Conservation (phyloP, 208 protist genomes). For the Zelonia costaricensis region DNA sequence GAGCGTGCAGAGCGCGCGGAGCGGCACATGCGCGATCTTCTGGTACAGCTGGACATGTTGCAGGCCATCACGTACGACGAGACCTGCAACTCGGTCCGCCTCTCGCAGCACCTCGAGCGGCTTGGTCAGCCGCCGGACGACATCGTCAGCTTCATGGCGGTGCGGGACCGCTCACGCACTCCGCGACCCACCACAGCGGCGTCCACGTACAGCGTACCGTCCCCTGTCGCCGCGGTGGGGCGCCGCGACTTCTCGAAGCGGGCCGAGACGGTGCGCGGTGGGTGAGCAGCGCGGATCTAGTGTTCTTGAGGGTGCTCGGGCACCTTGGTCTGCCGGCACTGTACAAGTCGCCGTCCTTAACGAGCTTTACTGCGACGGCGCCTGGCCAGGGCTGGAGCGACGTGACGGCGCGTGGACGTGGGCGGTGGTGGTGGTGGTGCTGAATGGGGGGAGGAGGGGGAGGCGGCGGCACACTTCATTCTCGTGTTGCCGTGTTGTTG, state of each 20-base stretch:
- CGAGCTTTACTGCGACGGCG: too few relatives aligned
- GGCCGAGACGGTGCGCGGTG: not conserved
- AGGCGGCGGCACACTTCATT: too few relatives aligned
- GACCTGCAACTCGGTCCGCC: slow-evolving; percentile 11
- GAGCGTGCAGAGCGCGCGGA: slow-evolving; percentile 24
- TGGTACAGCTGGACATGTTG: slow-evolving; percentile 5
- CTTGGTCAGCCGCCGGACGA: slow-evolving; percentile 8
- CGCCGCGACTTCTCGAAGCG: not conserved
- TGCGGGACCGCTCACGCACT: slow-evolving; percentile 3
- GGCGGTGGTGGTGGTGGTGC: too few relatives aligned
- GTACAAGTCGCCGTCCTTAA: too few relatives aligned
- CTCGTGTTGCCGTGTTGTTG: too few relatives aligned
- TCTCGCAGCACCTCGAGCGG: slow-evolving; percentile 17
- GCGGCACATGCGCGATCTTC: slow-evolving; percentile 5
- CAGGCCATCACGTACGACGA: slow-evolving; percentile 22
- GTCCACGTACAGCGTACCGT: not conserved
- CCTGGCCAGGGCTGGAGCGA: too few relatives aligned
- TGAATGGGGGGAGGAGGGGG: too few relatives aligned
- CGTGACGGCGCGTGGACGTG: too few relatives aligned
- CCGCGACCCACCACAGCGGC: not conserved
- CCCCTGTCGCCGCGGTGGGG: not conserved
- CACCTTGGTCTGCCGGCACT: too few relatives aligned
- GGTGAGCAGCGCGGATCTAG: not conserved
- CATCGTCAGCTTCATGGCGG: slow-evolving; percentile 5
- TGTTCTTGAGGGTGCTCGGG: too few relatives aligned